Percentiles rank a stretch among this genome's conserved stretches.
Evolutionary conservation across 2,329 filamentous ascomycete genomes (phyloP).

Genomic region (Epichloe brachyelytri): DNA sequence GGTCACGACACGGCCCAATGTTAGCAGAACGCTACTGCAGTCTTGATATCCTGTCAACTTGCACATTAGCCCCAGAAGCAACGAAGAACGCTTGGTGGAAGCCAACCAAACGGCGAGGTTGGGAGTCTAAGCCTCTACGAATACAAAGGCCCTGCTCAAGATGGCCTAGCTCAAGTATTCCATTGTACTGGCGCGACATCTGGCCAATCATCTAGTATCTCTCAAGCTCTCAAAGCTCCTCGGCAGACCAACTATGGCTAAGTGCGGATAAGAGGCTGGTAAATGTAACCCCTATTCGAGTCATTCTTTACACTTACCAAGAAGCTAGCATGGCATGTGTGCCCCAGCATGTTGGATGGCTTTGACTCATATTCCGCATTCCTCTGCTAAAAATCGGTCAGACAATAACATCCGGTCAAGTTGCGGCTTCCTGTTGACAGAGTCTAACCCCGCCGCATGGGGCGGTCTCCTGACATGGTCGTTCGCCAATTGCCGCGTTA

Average conservation of each 20-base stretch:
- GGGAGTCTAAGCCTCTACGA: background rate
- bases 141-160: background rate
- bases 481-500: too few relatives aligned
- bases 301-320: background rate
- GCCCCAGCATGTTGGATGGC: too few relatives aligned
- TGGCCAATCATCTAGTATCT: background rate
- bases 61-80: background rate
- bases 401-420: too few relatives aligned
- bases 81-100: conserved; percentile 1
- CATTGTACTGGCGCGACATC: background rate
- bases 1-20: too few relatives aligned
- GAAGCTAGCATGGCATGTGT: background rate
- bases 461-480: too few relatives aligned
- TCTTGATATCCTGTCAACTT: too few relatives aligned
- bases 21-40: too few relatives aligned
- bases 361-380: too few relatives aligned
- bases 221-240: background rate
- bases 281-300: background rate
- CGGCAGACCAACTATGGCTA: background rate
- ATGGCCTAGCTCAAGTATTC: background rate
- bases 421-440: too few relatives aligned
- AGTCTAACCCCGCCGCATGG: too few relatives aligned
- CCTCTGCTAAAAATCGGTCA: too few relatives aligned
- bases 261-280: background rate
- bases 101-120: background rate